These are phyloP conservation scores for Penicillium alfredii DNA, from an alignment of 495 filamentous ascomycete species.

Conservation along the genomic window DNA sequence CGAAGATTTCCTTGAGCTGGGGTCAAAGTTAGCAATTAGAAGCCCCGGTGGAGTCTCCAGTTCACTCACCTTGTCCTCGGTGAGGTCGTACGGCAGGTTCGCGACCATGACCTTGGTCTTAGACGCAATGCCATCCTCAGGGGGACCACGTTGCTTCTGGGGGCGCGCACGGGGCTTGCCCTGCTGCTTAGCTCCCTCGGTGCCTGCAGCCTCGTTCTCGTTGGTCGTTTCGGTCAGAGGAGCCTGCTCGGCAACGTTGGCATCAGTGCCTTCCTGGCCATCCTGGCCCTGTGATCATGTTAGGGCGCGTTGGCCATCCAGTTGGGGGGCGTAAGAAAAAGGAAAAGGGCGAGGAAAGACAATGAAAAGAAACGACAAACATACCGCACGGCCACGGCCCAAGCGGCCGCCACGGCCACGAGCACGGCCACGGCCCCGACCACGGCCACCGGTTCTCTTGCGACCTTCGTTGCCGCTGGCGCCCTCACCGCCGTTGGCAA, in stretches of 20 bases:
- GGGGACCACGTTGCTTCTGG: slow-evolving; percentile 78
- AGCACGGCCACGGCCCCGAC: slow-evolving; percentile 69
- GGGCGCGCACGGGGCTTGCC: slow-evolving; percentile 44
- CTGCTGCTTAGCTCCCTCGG: slow-evolving; percentile 38
- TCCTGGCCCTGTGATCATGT: slow-evolving; percentile 19
- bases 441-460: slow-evolving; percentile 71
- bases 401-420: slow-evolving; percentile 59
- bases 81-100: slow-evolving; percentile 95
- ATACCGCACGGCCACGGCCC: slow-evolving; percentile 64
- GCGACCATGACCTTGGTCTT: slow-evolving; percentile 99
- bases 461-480: slow-evolving; percentile 68
- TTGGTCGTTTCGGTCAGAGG: slow-evolving; percentile 58
- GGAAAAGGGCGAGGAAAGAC: background rate
- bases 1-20: slow-evolving; percentile 95
- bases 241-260: slow-evolving; percentile 48
- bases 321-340: too few species aligned
- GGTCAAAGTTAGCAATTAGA: slow-evolving; percentile 42
- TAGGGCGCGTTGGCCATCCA: slow-evolving; percentile 9
- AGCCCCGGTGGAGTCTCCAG: too few species aligned
- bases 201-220: slow-evolving; percentile 48
- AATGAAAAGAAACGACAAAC: slow-evolving; percentile 26
- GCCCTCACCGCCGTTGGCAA: slow-evolving; percentile 59
- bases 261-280: slow-evolving; percentile 33
- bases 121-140: slow-evolving; percentile 94
- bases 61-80: slow-evolving; percentile 80